Base-by-base conservation (phyloP, 164 flowering plant genomes). In the Piper betle region DNA sequence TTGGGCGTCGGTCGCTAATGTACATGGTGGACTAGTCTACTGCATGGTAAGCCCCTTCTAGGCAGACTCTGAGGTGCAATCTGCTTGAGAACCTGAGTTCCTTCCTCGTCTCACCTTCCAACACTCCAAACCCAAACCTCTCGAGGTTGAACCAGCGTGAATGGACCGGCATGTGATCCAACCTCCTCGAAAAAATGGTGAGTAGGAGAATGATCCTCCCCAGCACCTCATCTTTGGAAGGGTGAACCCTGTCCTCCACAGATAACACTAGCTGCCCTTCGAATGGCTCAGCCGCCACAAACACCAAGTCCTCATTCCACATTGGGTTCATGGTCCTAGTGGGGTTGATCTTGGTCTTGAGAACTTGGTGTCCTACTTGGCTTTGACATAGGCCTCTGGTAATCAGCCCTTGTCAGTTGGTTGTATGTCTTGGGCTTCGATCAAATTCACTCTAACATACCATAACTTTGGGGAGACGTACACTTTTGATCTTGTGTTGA, bases 381-480 rank as follows among this genome's bases (percentile, higher is more conserved):
- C 86, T 69, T 84, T 85, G 20, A 84, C 85, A 65, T 69, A 77
- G 12, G 70, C 84, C 57, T 85, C 82, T 1, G 95, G 95, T 1
- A 64, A 55, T 40, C 81, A 83, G 69, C 69, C 71, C 60, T 56
- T 75, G 63, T 87, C 91, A 20, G 58, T 65, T 39, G 95, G 78
- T 64, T 84, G 85, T 0, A 85, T 69, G 64, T 87, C 95, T 59
- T 87, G 97, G 10, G 95, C 95, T 78, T 87, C 97, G 48, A 90
- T 87, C n/a, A 90, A 86, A 57, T 90, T 87, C 18, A 90, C 95
- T 61, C 95, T 71, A 20, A 90, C 77, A 66, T 90, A 87, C 97
- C 95, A 90, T 0, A 87, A 79, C 64, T 90, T 90, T n/a, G 97
- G 97, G 5, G 92, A 84, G 20, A 84, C 86, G 60, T 90, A 90